Conservation (phyloP, 1,284 basidiomycete species). For the Cutaneotrichosporon sp. region DNA sequence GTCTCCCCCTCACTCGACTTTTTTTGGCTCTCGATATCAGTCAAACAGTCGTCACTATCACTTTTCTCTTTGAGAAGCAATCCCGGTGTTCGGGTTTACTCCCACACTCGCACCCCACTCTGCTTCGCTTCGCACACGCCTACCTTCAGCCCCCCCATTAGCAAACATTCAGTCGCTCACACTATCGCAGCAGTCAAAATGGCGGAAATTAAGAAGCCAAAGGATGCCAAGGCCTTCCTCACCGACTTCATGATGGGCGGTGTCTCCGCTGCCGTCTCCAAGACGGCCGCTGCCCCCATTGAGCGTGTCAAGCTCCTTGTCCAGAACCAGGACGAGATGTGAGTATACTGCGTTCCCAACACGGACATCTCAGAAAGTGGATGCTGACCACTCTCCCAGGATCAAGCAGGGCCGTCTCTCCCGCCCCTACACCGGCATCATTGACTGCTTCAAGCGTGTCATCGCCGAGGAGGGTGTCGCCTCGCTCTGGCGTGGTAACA, state of each 20-base stretch:
- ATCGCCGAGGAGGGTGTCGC: conserved; percentile 86
- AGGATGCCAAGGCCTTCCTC: conserved; percentile 49
- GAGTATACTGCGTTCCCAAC: conserved; percentile 18
- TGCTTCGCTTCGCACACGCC: not conserved
- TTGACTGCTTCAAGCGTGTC: conserved; percentile 80
- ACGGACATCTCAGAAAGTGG: not conserved
- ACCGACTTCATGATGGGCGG: conserved; percentile 51
- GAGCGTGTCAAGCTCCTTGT: conserved; percentile 97
- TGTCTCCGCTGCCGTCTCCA: conserved; percentile 71
- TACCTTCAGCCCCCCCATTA: not conserved
- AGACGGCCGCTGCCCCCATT: conserved; percentile 96
- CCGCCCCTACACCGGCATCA: conserved; percentile 86
- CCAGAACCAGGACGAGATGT: conserved; percentile 75
- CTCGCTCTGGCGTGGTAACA: conserved; percentile 92
- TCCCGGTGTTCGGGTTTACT: too few relatives aligned
- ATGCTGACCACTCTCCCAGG: conserved; percentile 37
- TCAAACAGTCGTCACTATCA: too few relatives aligned
- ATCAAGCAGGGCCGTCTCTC: conserved; percentile 95
- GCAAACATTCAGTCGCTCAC: not conserved
- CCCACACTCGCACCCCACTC: not conserved
- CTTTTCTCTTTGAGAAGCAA: too few relatives aligned
- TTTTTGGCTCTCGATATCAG: too few relatives aligned
- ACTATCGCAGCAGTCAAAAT: conserved; percentile 22
- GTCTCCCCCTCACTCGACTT: too few relatives aligned
- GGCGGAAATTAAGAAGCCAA: conserved; percentile 47